Percentiles rank a stretch among this genome's conserved stretches.
Conservation (phyloP, 140 eudicot species). For the Stevia rebaudiana region DNA sequence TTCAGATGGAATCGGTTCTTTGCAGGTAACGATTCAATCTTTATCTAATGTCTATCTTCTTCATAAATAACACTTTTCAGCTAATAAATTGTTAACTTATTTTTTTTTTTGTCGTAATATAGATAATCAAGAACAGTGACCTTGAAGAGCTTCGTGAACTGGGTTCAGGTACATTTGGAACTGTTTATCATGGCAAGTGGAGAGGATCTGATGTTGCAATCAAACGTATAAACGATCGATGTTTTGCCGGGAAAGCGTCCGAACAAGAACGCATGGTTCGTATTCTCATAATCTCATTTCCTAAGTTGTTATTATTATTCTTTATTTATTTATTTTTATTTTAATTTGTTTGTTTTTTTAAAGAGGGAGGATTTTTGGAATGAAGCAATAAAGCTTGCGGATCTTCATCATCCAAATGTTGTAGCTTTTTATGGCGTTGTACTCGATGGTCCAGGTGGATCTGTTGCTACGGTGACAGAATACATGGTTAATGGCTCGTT, state of each 20-base stretch:
- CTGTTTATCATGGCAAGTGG: slow-evolving; percentile 96
- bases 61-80: not conserved
- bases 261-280: slow-evolving; percentile 88
- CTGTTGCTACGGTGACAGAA: slow-evolving; percentile 91
- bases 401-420: slow-evolving; percentile 95
- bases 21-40: slow-evolving; percentile 49
- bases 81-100: slow-evolving; percentile 9
- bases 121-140: slow-evolving; percentile 77
- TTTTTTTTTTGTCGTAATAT: no score
- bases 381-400: slow-evolving; percentile 91
- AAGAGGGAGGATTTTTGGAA: slow-evolving; percentile 96
- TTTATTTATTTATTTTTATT: not conserved
- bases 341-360: not conserved
- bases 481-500: slow-evolving; percentile 94
- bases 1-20: slow-evolving; percentile 72
- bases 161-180: slow-evolving; percentile 96
- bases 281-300: no score
- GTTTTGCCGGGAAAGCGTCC: slow-evolving; percentile 85
- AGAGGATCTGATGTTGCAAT: slow-evolving; percentile 96
- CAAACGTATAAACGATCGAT: slow-evolving; percentile 77
- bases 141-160: slow-evolving; percentile 92
- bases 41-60: not conserved
- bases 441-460: slow-evolving; percentile 89
- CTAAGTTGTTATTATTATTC: not conserved
- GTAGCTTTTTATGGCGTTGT: slow-evolving; percentile 96